A percentile compares a stretch with the other conserved stretches of the same genome.
Conservation (phyloP, 2,329 filamentous ascomycete species). For the Colletotrichum spaethianum region DNA sequence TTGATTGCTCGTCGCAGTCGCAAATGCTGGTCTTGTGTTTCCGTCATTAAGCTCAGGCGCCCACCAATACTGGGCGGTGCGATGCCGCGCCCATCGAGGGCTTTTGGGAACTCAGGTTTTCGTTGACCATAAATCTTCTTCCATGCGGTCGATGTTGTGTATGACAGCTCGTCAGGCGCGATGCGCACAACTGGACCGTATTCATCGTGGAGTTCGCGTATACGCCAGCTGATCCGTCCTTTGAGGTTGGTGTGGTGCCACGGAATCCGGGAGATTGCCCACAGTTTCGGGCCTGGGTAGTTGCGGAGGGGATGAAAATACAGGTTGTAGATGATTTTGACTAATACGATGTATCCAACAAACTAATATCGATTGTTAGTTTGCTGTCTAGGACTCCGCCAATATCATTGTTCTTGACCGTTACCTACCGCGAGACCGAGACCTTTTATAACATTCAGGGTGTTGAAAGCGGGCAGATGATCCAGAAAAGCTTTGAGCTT, state of each 20-base stretch:
- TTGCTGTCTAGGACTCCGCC: background rate
- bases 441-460: background rate
- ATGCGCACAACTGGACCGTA: slow-evolving; percentile 55
- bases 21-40: slow-evolving; percentile 36
- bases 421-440: background rate
- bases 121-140: slow-evolving; percentile 55
- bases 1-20: slow-evolving; percentile 43
- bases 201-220: slow-evolving; percentile 44
- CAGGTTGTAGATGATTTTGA: slow-evolving; percentile 47
- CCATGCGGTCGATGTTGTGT: slow-evolving; percentile 52
- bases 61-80: slow-evolving; percentile 7
- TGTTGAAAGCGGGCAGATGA: background rate
- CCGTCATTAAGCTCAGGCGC: slow-evolving; percentile 1
- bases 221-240: slow-evolving; percentile 7
- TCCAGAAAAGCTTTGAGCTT: background rate
- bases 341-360: background rate
- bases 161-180: slow-evolving; percentile 55
- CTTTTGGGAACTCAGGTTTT: slow-evolving; percentile 9
- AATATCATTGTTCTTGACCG: background rate
- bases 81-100: slow-evolving; percentile 12
- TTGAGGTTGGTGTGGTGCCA: background rate
- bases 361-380: background rate
- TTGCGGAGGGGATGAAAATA: slow-evolving; percentile 50
- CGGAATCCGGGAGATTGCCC: slow-evolving; percentile 9
- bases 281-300: slow-evolving; percentile 48